Base-by-base conservation (phyloP, 495 filamentous ascomycete genomes). In the Cercophora newfieldiana region DNA sequence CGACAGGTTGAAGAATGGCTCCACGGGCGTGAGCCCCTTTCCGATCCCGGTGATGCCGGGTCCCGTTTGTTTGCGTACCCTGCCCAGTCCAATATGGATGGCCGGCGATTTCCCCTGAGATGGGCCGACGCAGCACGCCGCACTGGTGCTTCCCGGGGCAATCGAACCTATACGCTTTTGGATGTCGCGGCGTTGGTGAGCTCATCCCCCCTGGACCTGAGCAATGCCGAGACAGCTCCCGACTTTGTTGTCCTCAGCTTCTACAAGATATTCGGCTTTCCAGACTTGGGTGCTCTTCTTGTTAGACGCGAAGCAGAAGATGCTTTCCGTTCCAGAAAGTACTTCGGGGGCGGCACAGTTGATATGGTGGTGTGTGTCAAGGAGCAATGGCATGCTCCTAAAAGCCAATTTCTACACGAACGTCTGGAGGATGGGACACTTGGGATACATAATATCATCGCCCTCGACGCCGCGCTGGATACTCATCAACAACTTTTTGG, bases 231-330 rank as follows among this genome's bases (percentile, higher is more conserved):
- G 7, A 67, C 71, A 1, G 89, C 91, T 0, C 92, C 94, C 0
- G 94, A 98, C 70, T 97, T 97, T 67, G 92, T 89, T 4, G 92
- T 91, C 0, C 73, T 97, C 24, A 96, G 92, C 79, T 93, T 98
- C 70, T 96, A 97, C 77, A 98, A 98, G 76, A 95, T 98, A 24
- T 98, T 97, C 74, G 94, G 94, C 4, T 97, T 97, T 70, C 94
- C 94, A 0, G 92, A 98, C 71, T 78, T 98, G 0, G 94, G 94
- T 7, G 94, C 89, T 3, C 79, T 98, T 73, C 90, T 98, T 59
- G 89, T 97, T 8, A 85, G 90, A 49, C 92, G 92, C 66, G 81
- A 82, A 33, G 83, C 89, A n/a, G 86, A 82, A 0, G 71, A 78
- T 24, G 79, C 90, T 1, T 86, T 97, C 49, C 75, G 79, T 47